Base-by-base conservation (phyloP, 176 grass and related monocot species). In the Pontederia paniculata region DNA sequence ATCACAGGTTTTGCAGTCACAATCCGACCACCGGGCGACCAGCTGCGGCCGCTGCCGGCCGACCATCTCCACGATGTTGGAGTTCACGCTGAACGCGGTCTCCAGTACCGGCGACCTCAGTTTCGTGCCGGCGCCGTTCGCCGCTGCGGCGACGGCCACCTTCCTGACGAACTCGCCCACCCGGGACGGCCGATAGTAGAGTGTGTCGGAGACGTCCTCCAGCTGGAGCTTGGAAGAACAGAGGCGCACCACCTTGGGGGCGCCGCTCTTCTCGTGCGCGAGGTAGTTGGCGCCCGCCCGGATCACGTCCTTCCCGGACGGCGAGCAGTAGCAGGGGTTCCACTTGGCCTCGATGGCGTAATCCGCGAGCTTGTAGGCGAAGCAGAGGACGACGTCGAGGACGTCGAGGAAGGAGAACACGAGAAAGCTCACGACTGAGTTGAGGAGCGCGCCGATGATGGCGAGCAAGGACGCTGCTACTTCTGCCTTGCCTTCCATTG, bases 11-110 rank as follows among this genome's bases (percentile, higher is more conserved):
- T 88, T 88, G 80, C 94, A 98, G 81, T 93, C 83, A 59, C 94
- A 98, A 81, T 98, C 94, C 45, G 94, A 98, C 94, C 94, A 98
- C 74, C 75, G 81, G 0, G 94, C 83, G n/a, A 73, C 60, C 48
- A 21, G 72, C 17, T 55, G 61, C 48, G n/a, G 65, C 16, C 45
- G 60, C 16, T 71, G 56, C 21, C 57, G 72, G 0, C 71, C 80
- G 75, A 95, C 81, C 57, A 89, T 58, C 73, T 89, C 84, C 9
- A 68, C 66, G 63, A 95, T 77, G 42, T 75, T 72, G 0, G 81
- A 77, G 68, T 70, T 83, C 0, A 89, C 72, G 6, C 74, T 88
- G 50, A 89, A 77, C 58, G 78, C 21, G 0, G 84, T 73, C 13
- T 57, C 12, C 14, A n/a, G n/a, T n/a, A 14, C 54, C 18, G 55